Evolutionary conservation across 257 asterid species (phyloP).

Genomic region (Ophiorrhiza pumila): DNA sequence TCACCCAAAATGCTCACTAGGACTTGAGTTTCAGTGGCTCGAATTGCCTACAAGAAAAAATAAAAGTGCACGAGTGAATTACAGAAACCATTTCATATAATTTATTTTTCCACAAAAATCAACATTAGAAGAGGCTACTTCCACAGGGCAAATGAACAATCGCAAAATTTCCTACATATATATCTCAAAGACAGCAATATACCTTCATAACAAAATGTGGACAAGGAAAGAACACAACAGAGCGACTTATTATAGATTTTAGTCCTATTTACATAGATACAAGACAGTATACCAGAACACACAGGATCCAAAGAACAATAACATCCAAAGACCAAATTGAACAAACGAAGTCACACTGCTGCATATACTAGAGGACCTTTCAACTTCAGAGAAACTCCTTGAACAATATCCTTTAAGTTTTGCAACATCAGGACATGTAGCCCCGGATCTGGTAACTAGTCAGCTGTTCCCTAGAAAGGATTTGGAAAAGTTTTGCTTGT

Average conservation of each 20-base stretch:
- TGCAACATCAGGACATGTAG: background rate
- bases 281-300: background rate
- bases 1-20: conserved; percentile 78
- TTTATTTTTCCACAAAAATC: background rate
- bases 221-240: background rate
- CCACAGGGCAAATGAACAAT: background rate
- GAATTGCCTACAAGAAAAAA: conserved; percentile 44
- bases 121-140: background rate
- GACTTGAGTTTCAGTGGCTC: conserved; percentile 84
- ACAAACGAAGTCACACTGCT: background rate
- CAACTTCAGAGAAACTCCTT: background rate
- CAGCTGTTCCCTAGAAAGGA: background rate
- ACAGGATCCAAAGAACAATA: too few species aligned
- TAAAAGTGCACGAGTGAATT: too few species aligned
- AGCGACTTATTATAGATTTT: background rate
- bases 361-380: too few species aligned
- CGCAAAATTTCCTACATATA: background rate
- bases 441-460: background rate
- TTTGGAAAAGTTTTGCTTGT: background rate
- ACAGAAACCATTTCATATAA: too few species aligned
- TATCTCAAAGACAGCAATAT: background rate
- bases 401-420: background rate
- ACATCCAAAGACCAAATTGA: too few species aligned
- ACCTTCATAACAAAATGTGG: background rate
- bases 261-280: background rate